These are phyloP conservation scores for Pythium chondricola DNA, from an alignment of 352 stramenopile species.

Conservation along the genomic window DNA sequence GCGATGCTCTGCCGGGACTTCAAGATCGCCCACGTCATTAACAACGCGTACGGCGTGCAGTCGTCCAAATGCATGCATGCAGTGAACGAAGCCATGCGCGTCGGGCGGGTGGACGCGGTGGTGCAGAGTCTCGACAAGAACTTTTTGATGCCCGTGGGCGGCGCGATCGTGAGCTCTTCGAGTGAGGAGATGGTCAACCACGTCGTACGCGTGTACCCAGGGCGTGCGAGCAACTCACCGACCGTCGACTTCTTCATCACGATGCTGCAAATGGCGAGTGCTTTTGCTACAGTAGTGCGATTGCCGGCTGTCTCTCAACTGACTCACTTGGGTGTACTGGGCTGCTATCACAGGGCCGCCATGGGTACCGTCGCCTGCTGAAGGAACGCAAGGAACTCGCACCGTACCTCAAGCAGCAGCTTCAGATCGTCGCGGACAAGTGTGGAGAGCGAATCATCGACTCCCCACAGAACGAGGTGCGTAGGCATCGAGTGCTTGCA, in stretches of 20 bases:
- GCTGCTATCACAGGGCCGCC: conserved; percentile 27
- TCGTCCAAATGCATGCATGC: conserved; percentile 91
- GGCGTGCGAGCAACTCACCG: conserved; percentile 92
- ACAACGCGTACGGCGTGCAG: conserved; percentile 99
- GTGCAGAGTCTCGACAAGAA: conserved; percentile 99
- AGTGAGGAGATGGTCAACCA: conserved; percentile 67
- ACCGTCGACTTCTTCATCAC: conserved; percentile 98
- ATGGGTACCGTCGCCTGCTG: conserved; percentile 87
- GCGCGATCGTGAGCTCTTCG: conserved; percentile 77
- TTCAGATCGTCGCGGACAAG: conserved; percentile 68
- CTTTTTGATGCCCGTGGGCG: conserved; percentile 96
- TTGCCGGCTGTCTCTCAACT: background rate
- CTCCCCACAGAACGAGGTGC: conserved; percentile 87
- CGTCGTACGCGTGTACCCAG: conserved; percentile 93
- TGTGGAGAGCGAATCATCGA: conserved; percentile 90
- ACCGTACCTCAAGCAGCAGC: conserved; percentile 61
- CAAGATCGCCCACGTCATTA: conserved; percentile 94
- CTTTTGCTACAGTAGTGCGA: background rate
- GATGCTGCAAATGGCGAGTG: conserved; percentile 94
- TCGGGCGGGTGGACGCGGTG: conserved; percentile 93
- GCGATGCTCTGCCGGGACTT: conserved; percentile 81
- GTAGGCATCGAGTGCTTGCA: too few species aligned
- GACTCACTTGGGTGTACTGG: too few species aligned
- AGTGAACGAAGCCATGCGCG: conserved; percentile 85
- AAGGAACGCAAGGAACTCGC: conserved; percentile 77